Base-by-base conservation (phyloP, 139 green algal genomes). In the Haematococcus lacustris region DNA sequence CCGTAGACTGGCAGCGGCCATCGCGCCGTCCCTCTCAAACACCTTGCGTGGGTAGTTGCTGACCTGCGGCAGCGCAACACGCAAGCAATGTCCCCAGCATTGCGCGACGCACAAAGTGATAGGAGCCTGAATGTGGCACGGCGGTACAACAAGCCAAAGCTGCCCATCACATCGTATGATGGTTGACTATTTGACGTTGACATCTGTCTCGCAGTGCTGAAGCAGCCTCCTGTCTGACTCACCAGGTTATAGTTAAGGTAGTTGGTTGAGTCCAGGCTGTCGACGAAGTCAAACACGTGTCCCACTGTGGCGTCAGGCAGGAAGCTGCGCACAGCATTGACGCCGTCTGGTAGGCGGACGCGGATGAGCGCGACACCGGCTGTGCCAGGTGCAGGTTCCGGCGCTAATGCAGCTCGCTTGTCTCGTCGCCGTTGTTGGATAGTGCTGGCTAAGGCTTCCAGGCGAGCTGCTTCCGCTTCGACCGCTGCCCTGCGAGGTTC, bases 311-410 rank as follows among this genome's bases (percentile, higher is more conserved):
- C 70, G 0, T 61, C 66, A 51, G 66, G 47, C 23, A 73, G 66
- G 66, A 96, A 96, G 69, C 80, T 70, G 17, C 91, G 86, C 71
- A 90, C 79, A 28, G 83, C 72, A 66, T 77, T 90, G 68, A 68
- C 71, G 43, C 91, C 91, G 51, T 91, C 82, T 2, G 87, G 88
- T 71, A 96, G 81, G 0, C 90, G 79, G 65, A 93, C 71, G 4
- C 87, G 76, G 6, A 96, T 74, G 39, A 84, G 76, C n/a, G 87
- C 78, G 6, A 74, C 79, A 34, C 77, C 76, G 37, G 76, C 65
- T 5, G 37, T 51, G 7, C 71, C 75, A 4, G 75, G 21, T 0
- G 69, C 47, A 0, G 90, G 80, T 81, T 92, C 90, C 4, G 78
- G 73, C 2, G 71, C 67, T 68, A 95, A 75, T 28, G 72, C 66